A percentile compares a stretch with the other conserved stretches of the same genome.
phyloP scores from a whole-genome alignment of 208 protist species.

The Leishmania turanica region DNA sequence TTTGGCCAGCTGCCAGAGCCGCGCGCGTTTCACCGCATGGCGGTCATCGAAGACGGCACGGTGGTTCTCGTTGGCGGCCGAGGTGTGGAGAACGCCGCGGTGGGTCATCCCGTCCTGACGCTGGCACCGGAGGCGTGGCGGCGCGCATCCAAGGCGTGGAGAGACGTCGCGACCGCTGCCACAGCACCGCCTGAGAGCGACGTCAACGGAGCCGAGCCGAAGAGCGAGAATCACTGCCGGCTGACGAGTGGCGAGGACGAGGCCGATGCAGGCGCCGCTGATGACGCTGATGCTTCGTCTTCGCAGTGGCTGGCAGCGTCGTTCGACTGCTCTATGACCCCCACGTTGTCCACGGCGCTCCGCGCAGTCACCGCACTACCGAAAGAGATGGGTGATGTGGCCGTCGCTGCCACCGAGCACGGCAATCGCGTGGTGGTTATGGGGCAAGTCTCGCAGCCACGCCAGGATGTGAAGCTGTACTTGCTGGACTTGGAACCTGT shows the following conservation, averaged over 20 bases:
- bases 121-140: slow-evolving; percentile 22
- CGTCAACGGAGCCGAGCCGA: background rate
- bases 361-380: slow-evolving; percentile 18
- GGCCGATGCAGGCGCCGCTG: background rate
- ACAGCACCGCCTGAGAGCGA: background rate
- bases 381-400: slow-evolving; percentile 38
- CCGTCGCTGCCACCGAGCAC: slow-evolving; percentile 33
- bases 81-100: slow-evolving; percentile 31
- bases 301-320: slow-evolving; percentile 23
- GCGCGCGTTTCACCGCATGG: slow-evolving; percentile 62
- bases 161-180: background rate
- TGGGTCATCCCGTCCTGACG: slow-evolving; percentile 25
- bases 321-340: slow-evolving; percentile 19
- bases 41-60: slow-evolving; percentile 48
- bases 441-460: slow-evolving; percentile 37
- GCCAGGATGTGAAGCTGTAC: slow-evolving; percentile 37
- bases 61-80: slow-evolving; percentile 68
- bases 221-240: slow-evolving; percentile 17
- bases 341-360: slow-evolving; percentile 13
- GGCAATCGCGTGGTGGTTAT: slow-evolving; percentile 40
- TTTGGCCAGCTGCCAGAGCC: slow-evolving; percentile 61
- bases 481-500: slow-evolving; percentile 37
- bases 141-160: slow-evolving; percentile 19
- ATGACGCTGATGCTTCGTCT: background rate
- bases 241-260: slow-evolving; percentile 10